A percentile compares a stretch with the other conserved stretches of the same genome.
Conservation (phyloP, 2,329 filamentous ascomycete genomes). For the Cercospora beticola region DNA sequence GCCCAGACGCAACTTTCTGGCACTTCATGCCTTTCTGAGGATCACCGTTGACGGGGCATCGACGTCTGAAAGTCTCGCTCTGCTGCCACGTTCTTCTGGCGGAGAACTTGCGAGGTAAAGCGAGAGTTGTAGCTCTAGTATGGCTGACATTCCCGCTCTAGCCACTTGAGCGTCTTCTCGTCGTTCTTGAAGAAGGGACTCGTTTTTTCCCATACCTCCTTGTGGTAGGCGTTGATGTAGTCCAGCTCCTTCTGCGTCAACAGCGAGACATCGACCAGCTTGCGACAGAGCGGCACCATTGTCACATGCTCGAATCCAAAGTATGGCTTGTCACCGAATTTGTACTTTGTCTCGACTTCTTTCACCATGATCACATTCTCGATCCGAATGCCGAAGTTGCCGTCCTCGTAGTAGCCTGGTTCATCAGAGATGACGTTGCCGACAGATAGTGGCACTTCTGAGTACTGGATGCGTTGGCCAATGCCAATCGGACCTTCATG, state of each 20-base stretch:
- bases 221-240: slow-evolving; percentile 86
- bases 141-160: slow-evolving; percentile 79
- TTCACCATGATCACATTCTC: slow-evolving; percentile 93
- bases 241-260: slow-evolving; percentile 72
- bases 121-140: slow-evolving; percentile 38
- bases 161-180: slow-evolving; percentile 70
- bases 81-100: background rate
- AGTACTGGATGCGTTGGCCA: slow-evolving; percentile 85
- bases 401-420: slow-evolving; percentile 96
- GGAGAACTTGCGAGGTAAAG: background rate
- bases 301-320: slow-evolving; percentile 96
- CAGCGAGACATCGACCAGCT: slow-evolving; percentile 73
- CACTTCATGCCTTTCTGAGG: background rate
- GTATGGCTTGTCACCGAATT: slow-evolving; percentile 91
- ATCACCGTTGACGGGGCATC: background rate
- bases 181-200: slow-evolving; percentile 73
- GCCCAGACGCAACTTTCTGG: background rate
- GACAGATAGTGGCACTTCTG: slow-evolving; percentile 82
- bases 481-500: slow-evolving; percentile 97
- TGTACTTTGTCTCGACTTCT: slow-evolving; percentile 81
- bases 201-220: slow-evolving; percentile 79
- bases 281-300: slow-evolving; percentile 91
- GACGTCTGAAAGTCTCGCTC: background rate
- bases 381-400: slow-evolving; percentile 89
- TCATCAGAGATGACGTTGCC: slow-evolving; percentile 95